Conservation (phyloP, 768 basidiomycete species). For the Boletus reticulatus region DNA sequence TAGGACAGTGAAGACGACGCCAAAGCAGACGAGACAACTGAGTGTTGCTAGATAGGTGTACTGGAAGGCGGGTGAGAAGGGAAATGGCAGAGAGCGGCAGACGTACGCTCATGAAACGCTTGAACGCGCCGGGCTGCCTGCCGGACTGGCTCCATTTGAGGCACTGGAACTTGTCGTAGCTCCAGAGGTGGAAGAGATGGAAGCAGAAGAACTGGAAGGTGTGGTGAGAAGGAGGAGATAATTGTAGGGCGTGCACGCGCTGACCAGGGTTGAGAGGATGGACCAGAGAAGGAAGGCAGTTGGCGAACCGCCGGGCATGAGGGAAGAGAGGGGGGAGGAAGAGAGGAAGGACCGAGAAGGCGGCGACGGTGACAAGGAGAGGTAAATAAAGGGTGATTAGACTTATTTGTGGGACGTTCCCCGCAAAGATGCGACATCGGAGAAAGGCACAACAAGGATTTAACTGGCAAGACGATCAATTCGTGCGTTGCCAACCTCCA, state of each 20-base stretch:
- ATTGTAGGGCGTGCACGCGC: constrained; percentile 22
- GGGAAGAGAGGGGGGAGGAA: constrained; percentile 5
- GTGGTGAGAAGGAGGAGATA: neutral
- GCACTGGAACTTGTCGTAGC: constrained; percentile 75
- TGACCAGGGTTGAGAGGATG: constrained; percentile 61
- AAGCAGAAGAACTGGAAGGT: constrained; percentile 58
- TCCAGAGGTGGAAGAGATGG: constrained; percentile 74
- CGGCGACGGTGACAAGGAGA: neutral
- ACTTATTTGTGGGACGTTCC: constrained; percentile 16
- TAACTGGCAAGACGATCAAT: neutral
- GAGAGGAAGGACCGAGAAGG: neutral
- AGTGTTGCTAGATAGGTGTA: constrained; percentile 80
- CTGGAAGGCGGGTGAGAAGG: constrained; percentile 33
- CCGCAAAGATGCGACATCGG: constrained; percentile 18
- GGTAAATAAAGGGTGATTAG: constrained; percentile 1
- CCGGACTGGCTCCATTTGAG: constrained; percentile 66
- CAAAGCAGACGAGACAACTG: constrained; percentile 63
- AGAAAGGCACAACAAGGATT: too few species aligned
- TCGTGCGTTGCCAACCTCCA: neutral
- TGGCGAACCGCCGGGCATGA: constrained; percentile 73
- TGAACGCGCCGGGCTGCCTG: constrained; percentile 81
- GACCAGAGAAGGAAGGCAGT: constrained; percentile 78
- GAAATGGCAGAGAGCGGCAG: neutral
- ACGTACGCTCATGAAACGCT: constrained; percentile 85
- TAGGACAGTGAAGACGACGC: constrained; percentile 55